Conservation (phyloP, 495 filamentous ascomycete genomes). For the Penicillium cataractarum region DNA sequence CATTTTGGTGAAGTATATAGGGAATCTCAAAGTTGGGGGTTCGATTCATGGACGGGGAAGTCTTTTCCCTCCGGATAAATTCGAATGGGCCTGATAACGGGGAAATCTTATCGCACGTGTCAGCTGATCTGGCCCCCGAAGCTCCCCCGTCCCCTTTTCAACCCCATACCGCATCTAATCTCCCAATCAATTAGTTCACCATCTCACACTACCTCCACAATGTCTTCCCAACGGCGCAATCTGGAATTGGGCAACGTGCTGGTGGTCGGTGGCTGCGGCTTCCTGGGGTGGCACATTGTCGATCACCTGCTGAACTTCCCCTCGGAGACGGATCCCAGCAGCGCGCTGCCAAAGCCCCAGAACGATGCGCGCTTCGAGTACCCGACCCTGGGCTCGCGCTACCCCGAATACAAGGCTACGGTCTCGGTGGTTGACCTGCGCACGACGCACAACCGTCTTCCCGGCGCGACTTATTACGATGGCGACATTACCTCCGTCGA, state of each 20-base stretch:
- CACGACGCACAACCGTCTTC: conserved; percentile 73
- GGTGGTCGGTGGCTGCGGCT: conserved; percentile 61
- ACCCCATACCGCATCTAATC: conserved; percentile 5
- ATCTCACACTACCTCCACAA: conserved; percentile 19
- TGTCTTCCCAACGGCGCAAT: conserved; percentile 41
- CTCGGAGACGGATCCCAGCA: conserved; percentile 50
- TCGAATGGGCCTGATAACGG: conserved; percentile 10
- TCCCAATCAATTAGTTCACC: conserved; percentile 8
- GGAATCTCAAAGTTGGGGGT: no score
- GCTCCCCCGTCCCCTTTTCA: conserved; percentile 22
- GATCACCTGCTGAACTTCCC: conserved; percentile 58
- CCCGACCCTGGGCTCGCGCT: conserved; percentile 43
- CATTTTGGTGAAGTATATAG: no score
- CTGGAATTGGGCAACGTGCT: conserved; percentile 53
- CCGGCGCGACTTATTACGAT: conserved; percentile 76
- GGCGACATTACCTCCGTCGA: conserved; percentile 82
- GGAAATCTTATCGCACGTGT: conserved; percentile 20
- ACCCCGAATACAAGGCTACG: conserved; percentile 50
- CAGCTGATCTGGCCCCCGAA: conserved; percentile 25
- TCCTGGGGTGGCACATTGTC: conserved; percentile 63
- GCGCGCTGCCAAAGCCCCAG: conserved; percentile 42
- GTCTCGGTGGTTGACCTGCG: conserved; percentile 87
- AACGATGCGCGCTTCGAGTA: conserved; percentile 47
- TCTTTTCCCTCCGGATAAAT: no score
- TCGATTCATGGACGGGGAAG: no score